Evolutionary conservation across 2,329 filamentous ascomycete genomes (phyloP), one percentile per base, ranked within the genome.

Genomic region (Sporothrix dimorphospora): DNA sequence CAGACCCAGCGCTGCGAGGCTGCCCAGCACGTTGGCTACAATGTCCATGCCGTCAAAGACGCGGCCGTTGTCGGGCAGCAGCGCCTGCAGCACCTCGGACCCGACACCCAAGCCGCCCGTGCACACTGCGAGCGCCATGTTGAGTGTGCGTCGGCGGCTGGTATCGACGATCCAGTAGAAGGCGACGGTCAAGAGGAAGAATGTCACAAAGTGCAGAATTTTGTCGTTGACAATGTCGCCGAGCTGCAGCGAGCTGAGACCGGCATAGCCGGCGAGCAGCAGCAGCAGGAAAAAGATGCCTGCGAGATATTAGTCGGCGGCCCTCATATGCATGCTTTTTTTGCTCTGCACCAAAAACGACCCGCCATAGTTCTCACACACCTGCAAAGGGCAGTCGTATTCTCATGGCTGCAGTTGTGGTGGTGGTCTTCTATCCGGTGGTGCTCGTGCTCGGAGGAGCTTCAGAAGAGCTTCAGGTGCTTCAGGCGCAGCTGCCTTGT

Each of bases 141-240:
- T 92, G 66, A 97, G 85, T 24, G 90, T 91, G 76, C 95, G 92
- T 69, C 95, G 91, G 74, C 96, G 92, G 75, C 90, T 92, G 69
- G 94, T 97, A 81, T 99, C 96, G 77, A 98, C 83, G 79, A 98
- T 92, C 94, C 96, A 99, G 88, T 99, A 99, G 86, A 98, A 98
- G 76, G 88, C 83, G 75, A 92, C 82, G 19, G 95, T 97, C 70
- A 99, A 87, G 76, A 93, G 80, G 86, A 98, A 97, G 85, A 99
- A 98, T 77, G 92, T 94, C 72, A 94, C 74, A 77, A 92, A 87
- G 82, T 98, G 96, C 38, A 98, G 87, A 78, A 92, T 84, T 82
- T 99, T 98, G 87, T 98, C 94, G 84, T 97, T 94, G 80, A 95
- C 87, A 78, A 86, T 80, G 74, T 82, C 77, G 74, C 82, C 83